Evolutionary conservation across 257 asterid species (phyloP).

Genomic region (Asclepias syriaca): DNA sequence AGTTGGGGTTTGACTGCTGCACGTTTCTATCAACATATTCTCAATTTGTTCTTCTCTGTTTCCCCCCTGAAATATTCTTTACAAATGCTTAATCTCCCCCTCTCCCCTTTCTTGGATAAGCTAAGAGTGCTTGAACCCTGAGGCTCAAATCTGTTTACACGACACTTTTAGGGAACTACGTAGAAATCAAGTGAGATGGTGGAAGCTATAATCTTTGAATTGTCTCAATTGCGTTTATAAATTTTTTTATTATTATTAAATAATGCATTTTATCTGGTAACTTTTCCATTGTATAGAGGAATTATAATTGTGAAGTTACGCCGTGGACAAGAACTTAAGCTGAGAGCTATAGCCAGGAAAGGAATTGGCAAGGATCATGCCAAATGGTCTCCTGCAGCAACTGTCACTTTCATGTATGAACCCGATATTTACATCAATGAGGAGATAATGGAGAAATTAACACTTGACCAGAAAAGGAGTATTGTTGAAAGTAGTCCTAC

Average conservation of each 20-base stretch:
- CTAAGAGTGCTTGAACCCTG: background rate
- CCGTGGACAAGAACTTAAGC: constrained; percentile 82
- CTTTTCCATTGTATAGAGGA: constrained; percentile 52
- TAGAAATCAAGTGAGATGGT: background rate
- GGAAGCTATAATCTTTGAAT: background rate
- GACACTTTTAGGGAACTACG: background rate
- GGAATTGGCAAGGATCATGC: constrained; percentile 99
- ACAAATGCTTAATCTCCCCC: background rate
- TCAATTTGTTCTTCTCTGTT: background rate
- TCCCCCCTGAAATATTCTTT: background rate
- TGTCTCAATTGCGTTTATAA: too few relatives aligned
- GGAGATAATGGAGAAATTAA: constrained; percentile 73
- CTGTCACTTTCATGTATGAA: constrained; percentile 96
- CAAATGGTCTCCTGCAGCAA: constrained; percentile 99
- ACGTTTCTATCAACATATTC: background rate
- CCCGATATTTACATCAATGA: constrained; percentile 91
- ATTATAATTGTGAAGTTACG: constrained; percentile 96
- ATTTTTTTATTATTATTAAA: too few relatives aligned
- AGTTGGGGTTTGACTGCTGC: background rate
- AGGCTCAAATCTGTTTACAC: background rate
- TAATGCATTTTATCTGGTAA: background rate
- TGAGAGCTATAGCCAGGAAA: constrained; percentile 96
- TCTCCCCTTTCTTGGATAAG: background rate
- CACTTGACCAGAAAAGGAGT: constrained; percentile 54
- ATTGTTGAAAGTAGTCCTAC: constrained; percentile 95